Conservation (phyloP, 345 rosid genomes). For the Arabis alpina region DNA sequence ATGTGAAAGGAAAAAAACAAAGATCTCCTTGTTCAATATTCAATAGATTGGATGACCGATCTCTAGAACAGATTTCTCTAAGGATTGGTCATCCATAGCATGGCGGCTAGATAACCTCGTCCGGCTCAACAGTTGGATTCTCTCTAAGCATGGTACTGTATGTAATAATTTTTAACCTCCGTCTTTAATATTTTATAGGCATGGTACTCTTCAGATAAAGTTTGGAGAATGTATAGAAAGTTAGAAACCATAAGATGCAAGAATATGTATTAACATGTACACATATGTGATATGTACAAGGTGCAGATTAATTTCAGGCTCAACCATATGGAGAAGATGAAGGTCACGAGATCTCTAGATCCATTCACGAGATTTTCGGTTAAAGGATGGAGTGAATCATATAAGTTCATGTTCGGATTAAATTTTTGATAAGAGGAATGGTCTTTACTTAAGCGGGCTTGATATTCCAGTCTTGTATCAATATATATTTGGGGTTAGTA, state of each 20-base stretch:
- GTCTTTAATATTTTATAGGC: neutral
- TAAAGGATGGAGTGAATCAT: constrained; percentile 13
- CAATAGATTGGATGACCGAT: constrained; percentile 1
- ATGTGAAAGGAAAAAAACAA: neutral
- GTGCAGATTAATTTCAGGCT: constrained; percentile 16
- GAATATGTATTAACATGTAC: neutral
- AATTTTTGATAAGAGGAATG: constrained; percentile 18
- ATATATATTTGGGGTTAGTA: neutral
- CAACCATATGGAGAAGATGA: constrained; percentile 25
- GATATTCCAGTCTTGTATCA: constrained; percentile 11
- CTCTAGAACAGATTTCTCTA: neutral
- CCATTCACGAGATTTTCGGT: constrained; percentile 22
- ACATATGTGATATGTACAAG: neutral
- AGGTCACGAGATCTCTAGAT: constrained; percentile 14
- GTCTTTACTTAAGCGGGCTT: constrained; percentile 11
- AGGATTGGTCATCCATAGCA: neutral
- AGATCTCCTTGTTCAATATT: neutral
- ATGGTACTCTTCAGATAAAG: neutral
- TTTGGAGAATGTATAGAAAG: neutral
- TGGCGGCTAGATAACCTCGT: neutral
- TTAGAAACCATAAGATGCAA: neutral
- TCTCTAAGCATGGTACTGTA: constrained; percentile 24
- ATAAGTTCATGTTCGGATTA: constrained; percentile 1
- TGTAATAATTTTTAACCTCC: constrained; percentile 6
- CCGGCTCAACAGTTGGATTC: neutral